These are phyloP conservation scores for Elsinoe arachidis DNA, from an alignment of 2,329 filamentous ascomycete species.

Conservation along the genomic window DNA sequence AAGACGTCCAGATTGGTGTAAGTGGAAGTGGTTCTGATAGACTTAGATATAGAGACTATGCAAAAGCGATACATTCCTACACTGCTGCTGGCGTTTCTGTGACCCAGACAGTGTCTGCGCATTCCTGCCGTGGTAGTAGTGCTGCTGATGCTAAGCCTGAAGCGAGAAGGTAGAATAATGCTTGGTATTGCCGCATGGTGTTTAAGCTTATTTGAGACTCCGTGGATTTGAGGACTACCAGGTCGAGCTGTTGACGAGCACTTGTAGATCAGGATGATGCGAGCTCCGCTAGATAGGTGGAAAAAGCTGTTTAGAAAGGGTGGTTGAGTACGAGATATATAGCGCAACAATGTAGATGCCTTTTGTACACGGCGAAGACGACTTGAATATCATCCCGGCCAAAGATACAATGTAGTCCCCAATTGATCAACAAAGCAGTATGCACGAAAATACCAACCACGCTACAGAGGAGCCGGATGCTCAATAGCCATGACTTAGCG, in stretches of 20 bases:
- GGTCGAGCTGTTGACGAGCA: no score
- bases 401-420: no score
- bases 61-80: neutral
- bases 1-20: constrained; percentile 6
- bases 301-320: no score
- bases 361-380: no score
- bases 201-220: neutral
- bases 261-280: no score
- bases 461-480: neutral
- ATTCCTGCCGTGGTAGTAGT: constrained; percentile 1
- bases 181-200: neutral
- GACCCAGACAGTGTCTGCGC: neutral
- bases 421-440: no score
- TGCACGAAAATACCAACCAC: neutral
- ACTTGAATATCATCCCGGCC: no score
- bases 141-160: neutral
- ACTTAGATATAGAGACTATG: neutral
- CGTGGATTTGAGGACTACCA: no score
- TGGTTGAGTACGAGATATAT: no score
- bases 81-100: constrained; percentile 1
- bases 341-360: no score
- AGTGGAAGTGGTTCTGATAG: neutral
- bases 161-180: neutral
- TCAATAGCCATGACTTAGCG: neutral
- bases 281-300: no score